Evolutionary conservation across 257 asterid genomes (phyloP), one percentile per base, ranked within the genome.

Genomic region (Capsicum pubescens): DNA sequence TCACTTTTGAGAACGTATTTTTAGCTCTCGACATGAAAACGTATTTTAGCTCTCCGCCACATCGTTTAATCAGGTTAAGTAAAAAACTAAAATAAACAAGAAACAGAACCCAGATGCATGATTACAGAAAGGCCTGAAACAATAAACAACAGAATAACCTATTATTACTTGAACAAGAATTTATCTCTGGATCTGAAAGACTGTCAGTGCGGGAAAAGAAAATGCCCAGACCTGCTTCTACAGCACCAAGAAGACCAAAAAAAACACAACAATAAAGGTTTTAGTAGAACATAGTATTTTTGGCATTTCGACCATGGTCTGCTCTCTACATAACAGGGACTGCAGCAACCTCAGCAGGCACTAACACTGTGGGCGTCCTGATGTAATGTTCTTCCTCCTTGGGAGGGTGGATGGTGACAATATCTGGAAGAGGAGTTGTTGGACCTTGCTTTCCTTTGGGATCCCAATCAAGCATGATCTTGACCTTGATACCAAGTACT

Each of bases 371-470:
- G 6, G 66, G 44, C 2, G 88, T 86, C 81, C 88, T 87, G 74
- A 82, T 77, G 74, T 69, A 59, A 19, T 90, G 93, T 21, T 92
- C 93, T 26, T 92, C 95, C 58, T 84, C 85, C 89, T 92, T 88
- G 0, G 93, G 93, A 19, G 92, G 91, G 60, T 92, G 94, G 84
- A 92, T 91, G 66, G 80, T n/a, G 16, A 46, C 15, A 48, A n/a
- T 36, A 57, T 14, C 74, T 69, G 10, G 70, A 54, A 8, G 79
- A 39, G 80, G 80, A 71, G 36, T 71, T 10, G 36, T 44, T 46
- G 80, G 80, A 16, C 80, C 80, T 39, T 71, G 80, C 80, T 71
- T 71, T 71, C 80, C 80, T 52, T 44, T 71, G 54, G 68, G 68
- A 61, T 61, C 68, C 68, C 68, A 61, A 61, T 61, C 68, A 61